Percentiles rank a stretch among this genome's conserved stretches.
Conservation (phyloP, 106 monocot genomes). For the Vanilla planifolia region DNA sequence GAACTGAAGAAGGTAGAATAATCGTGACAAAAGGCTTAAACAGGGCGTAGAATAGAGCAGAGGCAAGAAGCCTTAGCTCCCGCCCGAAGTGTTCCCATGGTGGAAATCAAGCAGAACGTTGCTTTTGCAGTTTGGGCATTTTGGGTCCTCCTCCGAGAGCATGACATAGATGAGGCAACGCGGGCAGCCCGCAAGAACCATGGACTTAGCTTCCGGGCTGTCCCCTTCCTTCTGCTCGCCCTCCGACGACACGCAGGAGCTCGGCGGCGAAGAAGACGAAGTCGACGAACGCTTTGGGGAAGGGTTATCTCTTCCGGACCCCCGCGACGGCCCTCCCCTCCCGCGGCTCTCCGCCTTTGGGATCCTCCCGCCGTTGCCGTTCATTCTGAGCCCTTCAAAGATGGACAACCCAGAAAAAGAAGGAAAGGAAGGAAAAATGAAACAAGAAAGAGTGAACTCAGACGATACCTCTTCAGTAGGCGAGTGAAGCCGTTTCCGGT, state of each 20-base stretch:
- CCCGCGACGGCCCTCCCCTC: constrained; percentile 2
- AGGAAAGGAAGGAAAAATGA: not conserved
- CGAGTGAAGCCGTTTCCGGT: not conserved
- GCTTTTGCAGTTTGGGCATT: constrained; percentile 91
- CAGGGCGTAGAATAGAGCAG: not conserved
- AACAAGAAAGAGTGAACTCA: not conserved
- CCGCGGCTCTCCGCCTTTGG: not conserved
- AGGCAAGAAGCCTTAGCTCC: not conserved
- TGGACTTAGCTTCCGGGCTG: constrained; percentile 69
- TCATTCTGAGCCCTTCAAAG: not conserved
- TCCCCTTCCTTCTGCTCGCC: constrained; percentile 30
- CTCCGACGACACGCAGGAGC: constrained; percentile 82
- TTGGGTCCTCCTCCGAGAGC: constrained; percentile 75
- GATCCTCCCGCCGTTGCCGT: not conserved
- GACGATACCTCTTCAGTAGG: not conserved
- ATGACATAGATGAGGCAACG: constrained; percentile 95
- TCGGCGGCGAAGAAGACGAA: constrained; percentile 28
- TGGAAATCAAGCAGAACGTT: constrained; percentile 76
- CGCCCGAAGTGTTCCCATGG: constrained; percentile 13
- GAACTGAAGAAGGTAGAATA: too few species aligned
- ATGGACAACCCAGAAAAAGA: not conserved
- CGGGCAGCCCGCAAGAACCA: constrained; percentile 87
- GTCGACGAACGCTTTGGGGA: not conserved
- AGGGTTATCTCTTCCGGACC: constrained; percentile 31
- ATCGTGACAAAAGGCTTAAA: too few species aligned